A percentile compares a stretch with the other conserved stretches of the same genome.
Conservation (phyloP, 768 basidiomycete species). For the Lactarius psammicola region DNA sequence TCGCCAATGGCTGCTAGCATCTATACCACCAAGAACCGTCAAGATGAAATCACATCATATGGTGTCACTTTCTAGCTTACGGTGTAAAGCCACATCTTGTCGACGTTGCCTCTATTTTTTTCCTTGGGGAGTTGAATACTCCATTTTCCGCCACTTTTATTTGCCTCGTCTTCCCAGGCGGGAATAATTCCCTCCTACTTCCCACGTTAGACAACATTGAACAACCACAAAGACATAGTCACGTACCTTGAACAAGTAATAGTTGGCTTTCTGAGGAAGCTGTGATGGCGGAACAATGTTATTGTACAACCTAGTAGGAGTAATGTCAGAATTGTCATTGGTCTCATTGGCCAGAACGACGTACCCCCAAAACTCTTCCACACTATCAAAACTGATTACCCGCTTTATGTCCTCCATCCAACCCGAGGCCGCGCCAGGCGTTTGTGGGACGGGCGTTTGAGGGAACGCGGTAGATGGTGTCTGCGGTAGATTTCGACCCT, state of each 20-base stretch:
- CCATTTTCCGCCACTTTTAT: slow-evolving; percentile 98
- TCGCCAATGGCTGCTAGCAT: slow-evolving; percentile 99
- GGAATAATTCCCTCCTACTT: slow-evolving; percentile 90
- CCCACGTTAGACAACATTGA: background rate
- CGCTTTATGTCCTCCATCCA: slow-evolving; percentile 99
- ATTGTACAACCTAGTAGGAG: slow-evolving; percentile 72
- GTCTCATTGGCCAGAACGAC: slow-evolving; percentile 33
- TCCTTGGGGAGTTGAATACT: slow-evolving; percentile 95
- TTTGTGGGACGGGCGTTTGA: slow-evolving; percentile 69
- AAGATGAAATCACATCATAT: slow-evolving; percentile 16
- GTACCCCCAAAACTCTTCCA: slow-evolving; percentile 99
- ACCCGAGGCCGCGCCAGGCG: slow-evolving; percentile 76
- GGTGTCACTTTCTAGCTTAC: slow-evolving; percentile 42
- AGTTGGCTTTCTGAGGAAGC: slow-evolving; percentile 95
- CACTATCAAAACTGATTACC: slow-evolving; percentile 92
- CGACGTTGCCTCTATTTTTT: slow-evolving; percentile 80
- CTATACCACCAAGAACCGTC: slow-evolving; percentile 42
- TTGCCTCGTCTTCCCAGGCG: slow-evolving; percentile 96
- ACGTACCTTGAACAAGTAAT: slow-evolving; percentile 95
- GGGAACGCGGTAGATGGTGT: slow-evolving; percentile 78
- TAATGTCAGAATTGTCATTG: slow-evolving; percentile 24
- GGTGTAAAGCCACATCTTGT: slow-evolving; percentile 98
- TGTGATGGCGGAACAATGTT: slow-evolving; percentile 95
- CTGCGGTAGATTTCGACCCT: slow-evolving; percentile 84
- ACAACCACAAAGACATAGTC: background rate